Conservation (phyloP, 2,329 filamentous ascomycete species). For the Gliomastix tumulicola region DNA sequence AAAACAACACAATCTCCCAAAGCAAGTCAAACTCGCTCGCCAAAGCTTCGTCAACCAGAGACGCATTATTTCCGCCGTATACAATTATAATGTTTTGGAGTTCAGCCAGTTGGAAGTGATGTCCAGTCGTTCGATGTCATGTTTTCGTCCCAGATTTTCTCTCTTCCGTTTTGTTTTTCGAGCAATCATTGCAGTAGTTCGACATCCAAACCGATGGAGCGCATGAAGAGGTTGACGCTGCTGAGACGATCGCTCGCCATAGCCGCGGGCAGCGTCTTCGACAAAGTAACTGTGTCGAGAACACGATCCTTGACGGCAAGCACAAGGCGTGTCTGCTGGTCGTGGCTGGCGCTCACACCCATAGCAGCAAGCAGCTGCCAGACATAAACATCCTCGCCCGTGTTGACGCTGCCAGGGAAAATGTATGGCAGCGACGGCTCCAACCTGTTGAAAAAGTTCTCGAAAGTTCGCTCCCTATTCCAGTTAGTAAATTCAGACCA, state of each 20-base stretch:
- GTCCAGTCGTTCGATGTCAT: not conserved
- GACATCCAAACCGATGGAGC: constrained; percentile 96
- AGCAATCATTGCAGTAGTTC: constrained; percentile 53
- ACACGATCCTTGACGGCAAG: constrained; percentile 96
- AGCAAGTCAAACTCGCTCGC: too few relatives aligned
- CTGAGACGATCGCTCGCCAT: constrained; percentile 78
- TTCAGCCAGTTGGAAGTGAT: not conserved
- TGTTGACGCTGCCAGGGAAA: constrained; percentile 87
- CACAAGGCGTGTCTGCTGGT: constrained; percentile 91
- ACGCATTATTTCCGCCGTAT: too few relatives aligned
- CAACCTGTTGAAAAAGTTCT: constrained; percentile 77
- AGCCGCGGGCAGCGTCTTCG: constrained; percentile 81
- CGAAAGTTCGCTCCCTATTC: constrained; percentile 67
- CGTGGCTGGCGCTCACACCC: constrained; percentile 85
- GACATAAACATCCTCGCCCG: constrained; percentile 89
- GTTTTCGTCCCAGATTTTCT: too few relatives aligned
- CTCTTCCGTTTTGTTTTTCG: not conserved
- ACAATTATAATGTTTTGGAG: too few relatives aligned
- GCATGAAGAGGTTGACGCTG: constrained; percentile 98
- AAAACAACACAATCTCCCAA: too few relatives aligned
- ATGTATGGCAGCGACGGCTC: constrained; percentile 78
- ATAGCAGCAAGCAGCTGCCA: constrained; percentile 97
- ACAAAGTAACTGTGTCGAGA: constrained; percentile 85
- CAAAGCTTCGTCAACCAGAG: too few relatives aligned
- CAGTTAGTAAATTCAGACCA: constrained; percentile 20